Evolutionary conservation across 1,284 basidiomycete species (phyloP), one percentile per base, ranked within the genome.

Genomic region (Limonomyces culmigenus): DNA sequence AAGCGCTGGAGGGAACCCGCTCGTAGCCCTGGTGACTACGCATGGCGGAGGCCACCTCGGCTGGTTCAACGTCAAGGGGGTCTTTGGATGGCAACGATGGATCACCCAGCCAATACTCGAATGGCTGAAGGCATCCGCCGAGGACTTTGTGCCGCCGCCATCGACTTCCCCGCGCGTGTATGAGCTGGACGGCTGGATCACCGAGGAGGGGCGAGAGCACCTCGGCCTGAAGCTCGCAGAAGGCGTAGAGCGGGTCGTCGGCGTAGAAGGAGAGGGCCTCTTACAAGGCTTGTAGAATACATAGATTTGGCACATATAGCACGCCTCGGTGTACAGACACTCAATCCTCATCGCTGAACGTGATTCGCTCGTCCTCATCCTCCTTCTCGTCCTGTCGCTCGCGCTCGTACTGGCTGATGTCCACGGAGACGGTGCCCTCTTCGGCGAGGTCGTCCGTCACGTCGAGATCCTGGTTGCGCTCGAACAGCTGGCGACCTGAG

Each of bases 21-120:
- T 74, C 51, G 70, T 88, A 10, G 67, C 76, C 8, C 69, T 84
- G 49, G 79, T 67, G 11, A 58, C 85, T 37, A 93, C 93, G 0
- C 59, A 65, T 23, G 65, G 67, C 13, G 93, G 95, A 1, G 95
- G 95, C 0, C 93, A 98, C 58, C 63, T 98, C 13, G 93, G 93
- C 20, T 97, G 88, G 92, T 97, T 93, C 51, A 57, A 67, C 33
- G 59, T 59, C 21, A 59, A 59, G 25, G 60, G 59, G 25, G 42
- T 54, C 31, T 52, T 53, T 40, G 60, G 63, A 39, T 53, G 71
- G 12, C 63, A 64, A 40, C 59, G 81, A 37, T 88, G 84, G 85
- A 63, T 80, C 36, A 66, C 63, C 13, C 59, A 64, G 43, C 85
- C 85, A 8, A 74, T 80, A 3, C 46, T 86, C 6, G 77, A 88